Percentiles rank a stretch among this genome's conserved stretches.
Evolutionary conservation across 1,284 basidiomycete species (phyloP).

Genomic region (Leccinum holopus): DNA sequence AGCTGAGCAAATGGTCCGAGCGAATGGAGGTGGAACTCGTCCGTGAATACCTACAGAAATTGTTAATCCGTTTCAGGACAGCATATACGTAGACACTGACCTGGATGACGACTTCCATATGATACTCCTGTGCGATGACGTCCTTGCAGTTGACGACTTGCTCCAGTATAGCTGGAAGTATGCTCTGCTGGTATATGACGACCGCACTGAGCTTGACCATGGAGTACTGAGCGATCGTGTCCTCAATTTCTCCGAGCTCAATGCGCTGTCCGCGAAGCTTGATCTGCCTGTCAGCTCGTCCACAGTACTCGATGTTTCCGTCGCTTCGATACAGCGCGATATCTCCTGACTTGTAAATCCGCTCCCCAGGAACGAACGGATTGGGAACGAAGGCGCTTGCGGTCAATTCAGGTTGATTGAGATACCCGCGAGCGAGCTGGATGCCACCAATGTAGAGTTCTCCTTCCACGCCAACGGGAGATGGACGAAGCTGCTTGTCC

Average conservation of each 20-base stretch:
- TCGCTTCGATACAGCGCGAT: slow-evolving; percentile 29
- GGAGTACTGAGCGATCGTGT: slow-evolving; percentile 26
- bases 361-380: slow-evolving; percentile 28
- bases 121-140: slow-evolving; percentile 52
- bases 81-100: too few species aligned
- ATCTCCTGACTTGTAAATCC: slow-evolving; percentile 32
- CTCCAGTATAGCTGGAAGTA: slow-evolving; percentile 88
- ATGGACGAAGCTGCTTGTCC: slow-evolving; percentile 31
- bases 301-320: slow-evolving; percentile 33
- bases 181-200: slow-evolving; percentile 64
- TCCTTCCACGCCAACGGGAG: slow-evolving; percentile 33
- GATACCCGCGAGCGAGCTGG: slow-evolving; percentile 30
- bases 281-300: slow-evolving; percentile 24
- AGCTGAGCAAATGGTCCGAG: too few species aligned
- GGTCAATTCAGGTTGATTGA: slow-evolving; percentile 31
- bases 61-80: too few species aligned
- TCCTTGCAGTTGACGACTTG: slow-evolving; percentile 97
- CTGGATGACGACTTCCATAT: too few species aligned
- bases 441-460: slow-evolving; percentile 34
- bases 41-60: too few species aligned
- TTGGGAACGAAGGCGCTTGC: slow-evolving; percentile 24
- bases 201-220: slow-evolving; percentile 23
- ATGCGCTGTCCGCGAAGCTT: slow-evolving; percentile 33
- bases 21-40: too few species aligned
- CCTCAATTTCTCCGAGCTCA: slow-evolving; percentile 34